Percentiles rank a stretch among this genome's conserved stretches.
These are phyloP conservation scores for Rhizophagus clarus DNA, from an alignment of 192 early-diverging fungal species.

Conservation along the genomic window DNA sequence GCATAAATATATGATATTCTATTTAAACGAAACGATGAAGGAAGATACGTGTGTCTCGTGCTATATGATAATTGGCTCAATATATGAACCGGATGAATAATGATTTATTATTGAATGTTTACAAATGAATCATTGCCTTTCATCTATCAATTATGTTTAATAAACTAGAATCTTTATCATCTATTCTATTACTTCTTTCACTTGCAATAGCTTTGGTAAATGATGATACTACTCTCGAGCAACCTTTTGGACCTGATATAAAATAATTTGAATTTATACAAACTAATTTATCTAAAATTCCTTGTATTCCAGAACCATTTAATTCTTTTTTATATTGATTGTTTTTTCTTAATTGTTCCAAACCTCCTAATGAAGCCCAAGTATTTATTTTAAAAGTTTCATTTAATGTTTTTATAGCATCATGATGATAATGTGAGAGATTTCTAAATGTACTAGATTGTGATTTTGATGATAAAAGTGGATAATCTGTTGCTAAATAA, in stretches of 20 bases:
- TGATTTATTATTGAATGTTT: too few species aligned
- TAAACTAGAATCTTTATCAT: too few species aligned
- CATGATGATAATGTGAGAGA: neutral
- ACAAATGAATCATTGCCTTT: too few species aligned
- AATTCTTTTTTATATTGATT: neutral
- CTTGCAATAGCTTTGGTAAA: too few species aligned
- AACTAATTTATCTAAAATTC: slow-evolving; percentile 34
- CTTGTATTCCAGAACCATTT: slow-evolving; percentile 5
- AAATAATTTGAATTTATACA: slow-evolving; percentile 30
- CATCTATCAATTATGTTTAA: too few species aligned
- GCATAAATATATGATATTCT: too few species aligned
- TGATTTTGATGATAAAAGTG: too few species aligned
- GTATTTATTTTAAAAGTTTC: neutral
- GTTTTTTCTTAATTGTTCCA: neutral
- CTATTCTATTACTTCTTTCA: too few species aligned
- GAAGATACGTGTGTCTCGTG: too few species aligned
- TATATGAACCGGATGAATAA: too few species aligned
- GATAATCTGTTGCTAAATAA: slow-evolving; percentile 21
- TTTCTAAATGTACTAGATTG: neutral
- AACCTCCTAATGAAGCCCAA: neutral
- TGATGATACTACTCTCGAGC: neutral
- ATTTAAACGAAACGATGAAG: too few species aligned
- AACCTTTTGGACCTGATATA: slow-evolving; percentile 1
- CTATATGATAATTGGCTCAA: too few species aligned
- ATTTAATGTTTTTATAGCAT: neutral